Conservation (phyloP, 2,329 filamentous ascomycete species). For the Trichoderma harzianum region DNA sequence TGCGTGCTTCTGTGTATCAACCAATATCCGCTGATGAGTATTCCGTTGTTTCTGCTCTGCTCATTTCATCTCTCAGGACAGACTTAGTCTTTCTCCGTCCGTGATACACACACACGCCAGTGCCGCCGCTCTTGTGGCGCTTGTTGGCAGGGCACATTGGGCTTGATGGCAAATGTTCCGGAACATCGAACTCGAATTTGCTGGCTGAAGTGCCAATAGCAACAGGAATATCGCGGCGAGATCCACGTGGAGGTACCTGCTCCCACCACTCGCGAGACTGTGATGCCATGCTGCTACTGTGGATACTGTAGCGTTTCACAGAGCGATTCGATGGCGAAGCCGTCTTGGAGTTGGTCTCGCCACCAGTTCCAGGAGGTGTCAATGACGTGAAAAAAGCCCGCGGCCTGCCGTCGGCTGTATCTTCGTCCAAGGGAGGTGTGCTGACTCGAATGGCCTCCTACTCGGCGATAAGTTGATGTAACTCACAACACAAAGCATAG, state of each 20-base stretch:
- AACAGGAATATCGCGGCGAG: conserved; percentile 22
- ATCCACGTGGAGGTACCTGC: conserved; percentile 25
- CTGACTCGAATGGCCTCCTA: conserved; percentile 49
- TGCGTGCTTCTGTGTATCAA: neutral
- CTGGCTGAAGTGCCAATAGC: conserved; percentile 11
- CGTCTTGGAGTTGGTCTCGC: neutral
- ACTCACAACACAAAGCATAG: neutral
- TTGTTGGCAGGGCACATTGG: conserved; percentile 51
- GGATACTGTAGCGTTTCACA: conserved; percentile 22
- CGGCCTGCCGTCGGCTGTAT: conserved; percentile 35
- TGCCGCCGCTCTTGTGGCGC: conserved; percentile 43
- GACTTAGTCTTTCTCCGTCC: conserved; percentile 33
- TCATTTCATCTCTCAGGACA: conserved; percentile 29
- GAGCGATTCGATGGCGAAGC: conserved; percentile 12
- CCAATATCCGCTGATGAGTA: neutral
- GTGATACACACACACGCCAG: conserved; percentile 50
- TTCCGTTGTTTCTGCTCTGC: neutral
- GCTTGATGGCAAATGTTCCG: conserved; percentile 50
- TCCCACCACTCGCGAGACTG: conserved; percentile 39
- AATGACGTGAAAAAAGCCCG: conserved; percentile 45
- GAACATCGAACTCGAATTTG: conserved; percentile 47
- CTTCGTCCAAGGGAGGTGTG: conserved; percentile 44
- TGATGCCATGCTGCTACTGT: conserved; percentile 24
- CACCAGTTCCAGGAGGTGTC: conserved; percentile 27
- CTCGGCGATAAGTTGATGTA: neutral